Conservation (phyloP, 208 protist species). For the Leptomonas seymouri region DNA sequence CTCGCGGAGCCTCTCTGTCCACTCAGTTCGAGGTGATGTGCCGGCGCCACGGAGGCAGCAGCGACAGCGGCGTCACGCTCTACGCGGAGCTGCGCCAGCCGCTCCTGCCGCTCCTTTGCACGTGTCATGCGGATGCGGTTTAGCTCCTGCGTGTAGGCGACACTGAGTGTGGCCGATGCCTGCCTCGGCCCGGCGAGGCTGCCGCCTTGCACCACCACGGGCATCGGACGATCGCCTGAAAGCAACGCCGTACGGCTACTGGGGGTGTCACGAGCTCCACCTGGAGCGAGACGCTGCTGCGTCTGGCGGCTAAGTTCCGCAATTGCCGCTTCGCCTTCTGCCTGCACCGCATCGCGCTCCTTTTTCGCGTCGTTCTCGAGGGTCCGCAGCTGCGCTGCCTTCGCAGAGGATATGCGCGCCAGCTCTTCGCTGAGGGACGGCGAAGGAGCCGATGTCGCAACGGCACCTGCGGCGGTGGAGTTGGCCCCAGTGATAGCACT, state of each 20-base stretch:
- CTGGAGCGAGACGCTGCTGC: slow-evolving; percentile 1
- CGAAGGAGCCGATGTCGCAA: not conserved
- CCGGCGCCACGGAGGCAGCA: slow-evolving; percentile 10
- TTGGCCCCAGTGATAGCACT: not conserved
- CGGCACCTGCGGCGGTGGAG: not conserved
- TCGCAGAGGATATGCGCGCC: slow-evolving; percentile 12
- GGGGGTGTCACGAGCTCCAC: not conserved
- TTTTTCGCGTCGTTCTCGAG: slow-evolving; percentile 19
- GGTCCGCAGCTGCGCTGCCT: slow-evolving; percentile 19
- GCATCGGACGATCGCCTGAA: slow-evolving; percentile 15
- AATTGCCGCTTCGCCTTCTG: slow-evolving; percentile 19
- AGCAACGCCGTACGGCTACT: slow-evolving; percentile 3
- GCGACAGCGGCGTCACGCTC: slow-evolving; percentile 28
- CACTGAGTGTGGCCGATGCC: slow-evolving; percentile 13
- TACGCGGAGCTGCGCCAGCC: slow-evolving; percentile 32
- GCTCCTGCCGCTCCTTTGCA: slow-evolving; percentile 38
- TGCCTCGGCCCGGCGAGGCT: slow-evolving; percentile 7
- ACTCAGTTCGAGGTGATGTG: not conserved
- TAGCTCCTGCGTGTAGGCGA: slow-evolving; percentile 33
- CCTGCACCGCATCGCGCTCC: slow-evolving; percentile 27
- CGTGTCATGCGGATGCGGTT: slow-evolving; percentile 32
- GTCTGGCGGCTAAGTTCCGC: slow-evolving; percentile 16
- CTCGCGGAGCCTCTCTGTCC: slow-evolving; percentile 2
- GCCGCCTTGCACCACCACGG: slow-evolving; percentile 11
- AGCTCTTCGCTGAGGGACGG: slow-evolving; percentile 26